phyloP scores from a whole-genome alignment of 257 asterid genomes.

The Nemophila menziesii region DNA sequence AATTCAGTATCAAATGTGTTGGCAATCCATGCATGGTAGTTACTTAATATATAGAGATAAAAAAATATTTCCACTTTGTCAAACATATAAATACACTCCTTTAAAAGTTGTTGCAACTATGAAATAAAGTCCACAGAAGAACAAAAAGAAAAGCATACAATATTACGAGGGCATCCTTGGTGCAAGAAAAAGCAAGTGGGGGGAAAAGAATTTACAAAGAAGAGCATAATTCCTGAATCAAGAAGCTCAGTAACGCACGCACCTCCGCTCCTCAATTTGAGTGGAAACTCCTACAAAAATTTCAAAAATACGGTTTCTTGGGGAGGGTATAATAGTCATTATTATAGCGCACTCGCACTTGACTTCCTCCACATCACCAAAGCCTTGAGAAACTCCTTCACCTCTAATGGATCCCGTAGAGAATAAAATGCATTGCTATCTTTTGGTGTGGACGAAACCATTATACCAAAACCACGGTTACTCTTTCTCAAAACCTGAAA shows the following conservation, averaged over 20 bases:
- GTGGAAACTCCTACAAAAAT: constrained; percentile 8
- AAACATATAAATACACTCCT: neutral
- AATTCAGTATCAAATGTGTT: too few species aligned
- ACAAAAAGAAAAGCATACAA: neutral
- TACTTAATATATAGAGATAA: too few species aligned
- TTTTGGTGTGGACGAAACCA: constrained; percentile 77
- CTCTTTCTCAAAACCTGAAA: constrained; percentile 62
- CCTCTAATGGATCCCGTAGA: constrained; percentile 74
- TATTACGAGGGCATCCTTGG: constrained; percentile 41
- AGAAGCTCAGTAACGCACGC: constrained; percentile 22
- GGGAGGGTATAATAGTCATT: too few species aligned
- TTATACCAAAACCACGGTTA: constrained; percentile 65
- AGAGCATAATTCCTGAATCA: constrained; percentile 3
- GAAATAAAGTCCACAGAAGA: neutral
- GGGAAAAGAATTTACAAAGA: constrained; percentile 13
- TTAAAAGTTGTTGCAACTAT: constrained; percentile 2
- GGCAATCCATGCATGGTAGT: too few species aligned
- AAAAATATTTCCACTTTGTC: neutral
- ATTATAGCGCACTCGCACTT: constrained; percentile 12
- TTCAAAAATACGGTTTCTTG: too few species aligned
- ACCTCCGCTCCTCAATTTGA: constrained; percentile 52
- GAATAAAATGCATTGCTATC: constrained; percentile 85
- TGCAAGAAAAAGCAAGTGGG: constrained; percentile 14
- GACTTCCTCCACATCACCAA: constrained; percentile 67
- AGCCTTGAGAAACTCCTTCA: constrained; percentile 69